Percentiles rank a stretch among this genome's conserved stretches.
Evolutionary conservation across 352 stramenopile species (phyloP).

Genomic region (Globisporangium sylvaticum): DNA sequence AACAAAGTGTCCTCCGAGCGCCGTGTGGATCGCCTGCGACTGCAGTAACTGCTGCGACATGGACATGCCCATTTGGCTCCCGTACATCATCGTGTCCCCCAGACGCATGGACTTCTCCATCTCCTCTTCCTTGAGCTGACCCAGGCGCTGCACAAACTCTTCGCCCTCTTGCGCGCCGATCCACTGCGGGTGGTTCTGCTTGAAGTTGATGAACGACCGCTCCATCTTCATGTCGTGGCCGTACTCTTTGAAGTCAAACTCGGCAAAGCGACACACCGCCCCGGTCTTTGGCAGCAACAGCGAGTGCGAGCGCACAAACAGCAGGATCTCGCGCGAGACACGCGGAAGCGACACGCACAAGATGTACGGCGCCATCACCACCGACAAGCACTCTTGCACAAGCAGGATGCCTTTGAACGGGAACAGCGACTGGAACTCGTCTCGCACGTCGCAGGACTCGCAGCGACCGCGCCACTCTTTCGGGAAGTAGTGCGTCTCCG

Average conservation of each 20-base stretch:
- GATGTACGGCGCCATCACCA: conserved; percentile 95
- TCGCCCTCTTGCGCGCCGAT: conserved; percentile 74
- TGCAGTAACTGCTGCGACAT: conserved; percentile 87
- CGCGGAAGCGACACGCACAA: conserved; percentile 93
- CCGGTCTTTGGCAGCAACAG: conserved; percentile 90
- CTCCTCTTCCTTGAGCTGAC: conserved; percentile 74
- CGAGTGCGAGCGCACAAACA: conserved; percentile 93
- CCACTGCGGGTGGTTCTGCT: conserved; percentile 88
- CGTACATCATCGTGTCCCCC: conserved; percentile 79
- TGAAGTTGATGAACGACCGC: conserved; percentile 97
- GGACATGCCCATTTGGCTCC: conserved; percentile 50
- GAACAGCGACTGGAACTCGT: conserved; percentile 90
- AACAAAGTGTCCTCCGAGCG: conserved; percentile 45
- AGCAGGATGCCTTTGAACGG: conserved; percentile 95
- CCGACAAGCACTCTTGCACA: conserved; percentile 89
- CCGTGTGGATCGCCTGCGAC: conserved; percentile 80
- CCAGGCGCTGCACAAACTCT: conserved; percentile 58
- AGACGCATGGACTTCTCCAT: conserved; percentile 86
- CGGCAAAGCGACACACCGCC: conserved; percentile 92
- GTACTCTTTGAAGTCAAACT: conserved; percentile 97
- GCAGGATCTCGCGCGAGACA: conserved; percentile 87
- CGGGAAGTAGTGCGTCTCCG: conserved; percentile 96
- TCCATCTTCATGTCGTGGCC: conserved; percentile 95
- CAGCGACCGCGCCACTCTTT: conserved; percentile 89
- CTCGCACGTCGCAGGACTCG: conserved; percentile 83